Evolutionary conservation across 1,139 yeast species (phyloP).

Genomic region (Pichia sp.): DNA sequence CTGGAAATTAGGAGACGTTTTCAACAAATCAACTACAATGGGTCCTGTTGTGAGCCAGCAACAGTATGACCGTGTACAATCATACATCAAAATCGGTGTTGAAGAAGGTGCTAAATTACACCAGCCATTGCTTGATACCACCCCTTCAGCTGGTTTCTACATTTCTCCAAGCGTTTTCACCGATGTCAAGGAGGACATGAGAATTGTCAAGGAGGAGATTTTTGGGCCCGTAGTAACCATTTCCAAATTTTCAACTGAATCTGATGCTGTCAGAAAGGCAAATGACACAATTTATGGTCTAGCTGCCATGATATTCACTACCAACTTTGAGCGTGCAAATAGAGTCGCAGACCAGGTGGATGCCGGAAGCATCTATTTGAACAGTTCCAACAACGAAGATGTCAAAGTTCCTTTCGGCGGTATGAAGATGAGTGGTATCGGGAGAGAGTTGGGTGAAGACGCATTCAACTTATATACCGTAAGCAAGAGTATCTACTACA

Average conservation of each 20-base stretch:
- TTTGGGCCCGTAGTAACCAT: constrained; percentile 93
- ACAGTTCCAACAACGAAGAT: constrained; percentile 78
- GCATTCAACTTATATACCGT: constrained; percentile 76
- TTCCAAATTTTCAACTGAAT: constrained; percentile 57
- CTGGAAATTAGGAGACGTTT: constrained; percentile 58
- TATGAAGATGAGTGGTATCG: constrained; percentile 77
- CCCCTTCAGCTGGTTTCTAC: constrained; percentile 47
- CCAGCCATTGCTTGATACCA: constrained; percentile 27
- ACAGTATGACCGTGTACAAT: constrained; percentile 65
- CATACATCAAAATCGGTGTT: constrained; percentile 64
- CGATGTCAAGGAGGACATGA: constrained; percentile 55
- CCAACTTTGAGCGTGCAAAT: constrained; percentile 55
- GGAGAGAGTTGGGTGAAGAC: constrained; percentile 82
- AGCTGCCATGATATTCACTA: constrained; percentile 77
- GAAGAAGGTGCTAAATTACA: constrained; percentile 55
- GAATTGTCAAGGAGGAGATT: constrained; percentile 66
- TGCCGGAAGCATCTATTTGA: constrained; percentile 85
- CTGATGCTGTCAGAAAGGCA: constrained; percentile 64
- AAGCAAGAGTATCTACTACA: constrained; percentile 58
- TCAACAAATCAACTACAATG: constrained; percentile 51
- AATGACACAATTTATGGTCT: constrained; percentile 73
- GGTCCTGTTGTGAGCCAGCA: constrained; percentile 77
- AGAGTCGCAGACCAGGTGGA: constrained; percentile 59
- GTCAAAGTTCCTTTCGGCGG: constrained; percentile 80
- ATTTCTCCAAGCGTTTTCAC: constrained; percentile 67